Evolutionary conservation across 768 basidiomycete genomes (phyloP).

Genomic region (Boletellus sp.): DNA sequence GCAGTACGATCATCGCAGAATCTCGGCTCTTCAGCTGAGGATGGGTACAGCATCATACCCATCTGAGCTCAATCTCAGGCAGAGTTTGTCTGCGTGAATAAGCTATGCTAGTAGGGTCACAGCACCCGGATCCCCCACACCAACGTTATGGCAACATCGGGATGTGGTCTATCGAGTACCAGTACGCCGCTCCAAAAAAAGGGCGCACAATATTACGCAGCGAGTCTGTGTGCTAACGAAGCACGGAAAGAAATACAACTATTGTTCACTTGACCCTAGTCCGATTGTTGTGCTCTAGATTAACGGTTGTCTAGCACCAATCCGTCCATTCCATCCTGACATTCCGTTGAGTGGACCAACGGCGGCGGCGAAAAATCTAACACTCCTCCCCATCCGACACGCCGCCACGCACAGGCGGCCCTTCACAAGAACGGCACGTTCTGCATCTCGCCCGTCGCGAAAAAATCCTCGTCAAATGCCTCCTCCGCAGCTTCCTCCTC

Average conservation of each 20-base stretch:
- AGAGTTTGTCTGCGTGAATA: no score
- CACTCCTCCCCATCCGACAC: not conserved
- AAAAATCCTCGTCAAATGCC: constrained; percentile 74
- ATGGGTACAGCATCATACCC: no score
- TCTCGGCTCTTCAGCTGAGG: no score
- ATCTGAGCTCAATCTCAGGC: no score
- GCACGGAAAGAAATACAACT: not conserved
- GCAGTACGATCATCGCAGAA: no score
- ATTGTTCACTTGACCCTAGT: not conserved
- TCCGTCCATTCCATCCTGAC: not conserved
- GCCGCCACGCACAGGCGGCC: not conserved
- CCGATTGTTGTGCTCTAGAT: constrained; percentile 2
- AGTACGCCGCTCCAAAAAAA: no score
- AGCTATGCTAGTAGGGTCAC: no score
- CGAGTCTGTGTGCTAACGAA: no score
- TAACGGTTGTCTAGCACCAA: not conserved
- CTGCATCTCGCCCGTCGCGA: constrained; percentile 82
- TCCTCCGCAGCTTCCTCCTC: constrained; percentile 67
- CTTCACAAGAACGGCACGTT: constrained; percentile 61
- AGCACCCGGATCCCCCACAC: no score
- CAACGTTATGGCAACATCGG: no score
- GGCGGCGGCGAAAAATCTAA: not conserved
- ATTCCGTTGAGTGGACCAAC: not conserved
- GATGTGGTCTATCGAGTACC: no score
- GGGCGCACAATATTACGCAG: no score